phyloP scores from a whole-genome alignment of 2,329 filamentous ascomycete species.

The Sporothrix schenckii region DNA sequence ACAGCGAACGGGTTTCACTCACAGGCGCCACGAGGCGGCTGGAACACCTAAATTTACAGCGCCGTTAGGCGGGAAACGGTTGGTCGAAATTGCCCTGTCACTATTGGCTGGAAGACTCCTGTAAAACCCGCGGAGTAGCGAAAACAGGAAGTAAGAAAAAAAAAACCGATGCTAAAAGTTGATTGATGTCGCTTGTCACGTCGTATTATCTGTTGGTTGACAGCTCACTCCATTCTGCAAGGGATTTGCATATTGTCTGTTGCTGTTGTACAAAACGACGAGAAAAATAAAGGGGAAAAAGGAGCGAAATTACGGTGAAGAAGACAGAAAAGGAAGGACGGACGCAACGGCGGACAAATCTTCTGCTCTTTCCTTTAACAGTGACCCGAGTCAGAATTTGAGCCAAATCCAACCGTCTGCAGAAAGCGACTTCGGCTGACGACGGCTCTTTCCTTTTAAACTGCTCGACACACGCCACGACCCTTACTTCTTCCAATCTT shows the following conservation, averaged over 20 bases:
- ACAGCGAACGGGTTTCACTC: not conserved
- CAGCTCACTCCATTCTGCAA: slow-evolving; percentile 20
- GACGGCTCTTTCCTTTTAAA: not conserved
- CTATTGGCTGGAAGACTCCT: slow-evolving; percentile 28
- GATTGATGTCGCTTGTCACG: not conserved
- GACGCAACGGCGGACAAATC: not conserved
- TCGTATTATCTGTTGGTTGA: slow-evolving; percentile 6
- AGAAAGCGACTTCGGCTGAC: slow-evolving; percentile 7
- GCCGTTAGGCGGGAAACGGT: not conserved
- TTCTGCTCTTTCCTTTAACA: slow-evolving; percentile 7
- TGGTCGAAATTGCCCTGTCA: slow-evolving; percentile 12
- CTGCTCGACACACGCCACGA: not conserved
- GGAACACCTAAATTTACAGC: slow-evolving; percentile 23
- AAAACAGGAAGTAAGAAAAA: slow-evolving; percentile 21
- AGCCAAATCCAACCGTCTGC: not conserved
- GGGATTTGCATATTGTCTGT: slow-evolving; percentile 8
- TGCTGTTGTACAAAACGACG: not conserved
- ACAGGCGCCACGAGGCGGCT: slow-evolving; percentile 8
- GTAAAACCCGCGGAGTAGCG: slow-evolving; percentile 26
- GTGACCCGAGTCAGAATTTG: slow-evolving; percentile 10
- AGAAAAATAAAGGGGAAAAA: not conserved
- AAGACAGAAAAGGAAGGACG: not conserved
- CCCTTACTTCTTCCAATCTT: not conserved
- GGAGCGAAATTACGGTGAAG: slow-evolving; percentile 6
- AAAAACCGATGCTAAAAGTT: not conserved